Evolutionary conservation across 2,329 filamentous ascomycete genomes (phyloP).

Genomic region (Aspergillus novoparasiticus): DNA sequence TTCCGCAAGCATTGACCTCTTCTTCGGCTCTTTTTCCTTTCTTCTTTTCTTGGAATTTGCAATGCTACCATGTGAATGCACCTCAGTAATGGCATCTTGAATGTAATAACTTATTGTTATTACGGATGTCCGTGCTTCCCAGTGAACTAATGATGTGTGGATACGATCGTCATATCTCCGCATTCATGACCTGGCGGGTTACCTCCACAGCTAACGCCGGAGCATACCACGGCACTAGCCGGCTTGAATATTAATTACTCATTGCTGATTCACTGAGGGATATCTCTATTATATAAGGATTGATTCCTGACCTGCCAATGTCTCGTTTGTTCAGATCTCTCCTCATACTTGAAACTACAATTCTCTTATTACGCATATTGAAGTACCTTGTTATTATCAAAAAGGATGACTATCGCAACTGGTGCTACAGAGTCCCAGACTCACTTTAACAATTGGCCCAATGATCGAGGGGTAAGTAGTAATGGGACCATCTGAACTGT

Average conservation of each 20-base stretch:
- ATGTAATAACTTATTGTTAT: background rate
- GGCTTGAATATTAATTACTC: background rate
- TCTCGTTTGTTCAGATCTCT: too few species aligned
- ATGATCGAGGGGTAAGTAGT: constrained; percentile 51
- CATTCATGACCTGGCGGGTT: constrained; percentile 1
- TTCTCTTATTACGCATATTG: background rate
- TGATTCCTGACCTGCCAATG: background rate
- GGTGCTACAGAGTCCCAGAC: background rate
- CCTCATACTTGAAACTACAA: background rate
- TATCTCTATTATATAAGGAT: background rate
- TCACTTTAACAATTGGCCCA: constrained; percentile 53
- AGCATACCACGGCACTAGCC: background rate
- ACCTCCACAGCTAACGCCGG: background rate
- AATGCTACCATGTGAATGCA: background rate
- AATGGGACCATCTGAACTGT: background rate
- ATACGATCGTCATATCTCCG: background rate
- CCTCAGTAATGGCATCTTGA: background rate
- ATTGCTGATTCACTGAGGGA: background rate
- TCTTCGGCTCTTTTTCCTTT: background rate
- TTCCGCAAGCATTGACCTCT: background rate
- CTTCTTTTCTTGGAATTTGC: background rate
- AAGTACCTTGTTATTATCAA: background rate
- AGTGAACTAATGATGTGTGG: background rate
- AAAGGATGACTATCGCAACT: background rate
- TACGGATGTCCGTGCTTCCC: background rate